Evolutionary conservation across 805 yeast genomes (phyloP), one percentile per base, ranked within the genome.

Genomic region (Metschnikowia baotianmanensis): DNA sequence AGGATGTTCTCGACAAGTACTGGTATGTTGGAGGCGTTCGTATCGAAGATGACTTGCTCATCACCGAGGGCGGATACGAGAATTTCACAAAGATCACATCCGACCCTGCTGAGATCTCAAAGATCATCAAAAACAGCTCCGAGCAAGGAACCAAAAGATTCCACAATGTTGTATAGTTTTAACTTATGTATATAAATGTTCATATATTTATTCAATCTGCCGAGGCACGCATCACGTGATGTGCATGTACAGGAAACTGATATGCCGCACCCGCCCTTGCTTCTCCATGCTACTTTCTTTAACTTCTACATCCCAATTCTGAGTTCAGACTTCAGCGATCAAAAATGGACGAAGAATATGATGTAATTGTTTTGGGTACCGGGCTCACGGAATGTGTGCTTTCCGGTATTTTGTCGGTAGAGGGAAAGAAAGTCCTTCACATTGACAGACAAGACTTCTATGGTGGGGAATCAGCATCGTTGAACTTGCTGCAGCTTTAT

Each of bases 311-410:
- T n/a, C n/a, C n/a, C n/a, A n/a, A n/a, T n/a, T 25, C 13, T 11
- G 13, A 25, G n/a, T 5, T 18, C 19, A 2, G 15, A 6, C 6
- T 16, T 7, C 19, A 28, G 15, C 17, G 6, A 8, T 12, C 22
- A 16, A 36, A 39, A 25, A 88, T 93, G 96, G 98, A 93, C 67
- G 96, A 90, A 66, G 80, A 86, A 51, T 93, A 90, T 79, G 99
- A 93, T 71, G 96, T 91, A 46, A 91, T 93, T 53, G 97, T 91
- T 20, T 76, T 91, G 45, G 99, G 98, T 58, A 74, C 79, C 45
- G 99, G 99, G n/a, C 76, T 93, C 50, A 91, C 97, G 33, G 99
- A 93, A 65, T 93, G 99, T 71, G 84, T 93, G 45, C 76, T 93
- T 32, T 88, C 96, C 1, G 99, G 99, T 3, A 67, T 93, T 38